Evolutionary conservation across 345 rosid genomes (phyloP).

Genomic region (Raphanus raphanistrum): DNA sequence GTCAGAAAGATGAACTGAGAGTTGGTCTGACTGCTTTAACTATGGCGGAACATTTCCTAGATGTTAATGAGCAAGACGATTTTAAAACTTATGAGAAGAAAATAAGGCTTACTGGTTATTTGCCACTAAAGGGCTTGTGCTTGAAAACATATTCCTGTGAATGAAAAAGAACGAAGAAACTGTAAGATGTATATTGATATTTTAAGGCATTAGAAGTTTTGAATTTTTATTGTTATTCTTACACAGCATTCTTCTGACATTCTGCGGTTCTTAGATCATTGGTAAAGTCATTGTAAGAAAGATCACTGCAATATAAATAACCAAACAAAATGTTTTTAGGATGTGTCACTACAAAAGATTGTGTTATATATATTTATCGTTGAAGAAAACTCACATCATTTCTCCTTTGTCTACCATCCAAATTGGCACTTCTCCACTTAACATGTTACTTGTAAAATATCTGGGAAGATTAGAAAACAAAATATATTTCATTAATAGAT

Average conservation of each 20-base stretch:
- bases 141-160: slow-evolving; percentile 52
- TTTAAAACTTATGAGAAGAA: not conserved
- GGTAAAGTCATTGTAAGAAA: slow-evolving; percentile 65
- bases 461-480: slow-evolving; percentile 31
- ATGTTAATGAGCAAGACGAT: not conserved
- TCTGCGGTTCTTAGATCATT: slow-evolving; percentile 26
- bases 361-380: not conserved
- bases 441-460: slow-evolving; percentile 46
- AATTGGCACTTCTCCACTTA: slow-evolving; percentile 52
- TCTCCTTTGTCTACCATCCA: slow-evolving; percentile 46
- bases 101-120: slow-evolving; percentile 43
- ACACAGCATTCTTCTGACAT: slow-evolving; percentile 44
- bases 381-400: slow-evolving; percentile 43
- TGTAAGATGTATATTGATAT: slow-evolving; percentile 12
- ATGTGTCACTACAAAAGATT: not conserved
- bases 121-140: slow-evolving; percentile 52
- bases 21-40: not conserved
- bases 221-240: slow-evolving; percentile 23
- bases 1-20: not conserved
- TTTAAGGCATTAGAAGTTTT: slow-evolving; percentile 6
- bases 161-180: slow-evolving; percentile 2
- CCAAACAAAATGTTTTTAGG: not conserved
- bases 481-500: not conserved
- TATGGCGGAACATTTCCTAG: not conserved
- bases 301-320: slow-evolving; percentile 52